Evolutionary conservation across 2,329 filamentous ascomycete species (phyloP).

Genomic region (Fusarium pseudocircinatum): DNA sequence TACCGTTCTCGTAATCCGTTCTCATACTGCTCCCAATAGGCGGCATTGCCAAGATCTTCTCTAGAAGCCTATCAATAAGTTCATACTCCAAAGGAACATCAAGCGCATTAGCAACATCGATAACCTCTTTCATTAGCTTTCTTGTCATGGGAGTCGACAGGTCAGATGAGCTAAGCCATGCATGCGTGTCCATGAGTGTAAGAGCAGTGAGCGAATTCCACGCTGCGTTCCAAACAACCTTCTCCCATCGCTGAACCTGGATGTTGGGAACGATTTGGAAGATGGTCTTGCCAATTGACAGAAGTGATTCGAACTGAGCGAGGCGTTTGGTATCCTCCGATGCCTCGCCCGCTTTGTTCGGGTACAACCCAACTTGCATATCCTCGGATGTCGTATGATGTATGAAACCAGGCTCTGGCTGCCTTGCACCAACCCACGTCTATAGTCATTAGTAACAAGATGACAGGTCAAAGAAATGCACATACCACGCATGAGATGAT

Average conservation of each 20-base stretch:
- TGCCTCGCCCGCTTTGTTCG: slow-evolving; percentile 46
- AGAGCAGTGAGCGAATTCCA: slow-evolving; percentile 71
- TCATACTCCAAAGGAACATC: slow-evolving; percentile 57
- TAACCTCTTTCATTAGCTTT: slow-evolving; percentile 62
- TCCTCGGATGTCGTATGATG: slow-evolving; percentile 62
- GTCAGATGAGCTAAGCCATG: slow-evolving; percentile 57
- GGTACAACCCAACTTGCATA: slow-evolving; percentile 64
- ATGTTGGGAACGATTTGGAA: slow-evolving; percentile 63
- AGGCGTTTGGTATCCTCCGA: slow-evolving; percentile 51
- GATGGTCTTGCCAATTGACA: slow-evolving; percentile 55
- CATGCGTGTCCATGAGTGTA: slow-evolving; percentile 61
- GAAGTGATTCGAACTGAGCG: slow-evolving; percentile 51
- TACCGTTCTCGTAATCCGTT: slow-evolving; percentile 64
- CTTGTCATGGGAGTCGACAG: slow-evolving; percentile 60
- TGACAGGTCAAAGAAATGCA: background rate
- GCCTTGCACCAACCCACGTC: slow-evolving; percentile 64
- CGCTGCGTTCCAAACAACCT: slow-evolving; percentile 68
- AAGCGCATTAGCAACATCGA: slow-evolving; percentile 65
- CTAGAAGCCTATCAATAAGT: slow-evolving; percentile 58
- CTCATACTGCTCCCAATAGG: slow-evolving; percentile 63
- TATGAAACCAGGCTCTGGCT: slow-evolving; percentile 59
- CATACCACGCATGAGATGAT: slow-evolving; percentile 65
- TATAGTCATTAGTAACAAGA: slow-evolving; percentile 22
- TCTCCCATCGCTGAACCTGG: slow-evolving; percentile 67
- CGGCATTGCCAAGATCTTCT: slow-evolving; percentile 57